Percentiles rank a stretch among this genome's conserved stretches.
Evolutionary conservation across 495 filamentous ascomycete species (phyloP).

Genomic region (Hyaloscypha finlandica): DNA sequence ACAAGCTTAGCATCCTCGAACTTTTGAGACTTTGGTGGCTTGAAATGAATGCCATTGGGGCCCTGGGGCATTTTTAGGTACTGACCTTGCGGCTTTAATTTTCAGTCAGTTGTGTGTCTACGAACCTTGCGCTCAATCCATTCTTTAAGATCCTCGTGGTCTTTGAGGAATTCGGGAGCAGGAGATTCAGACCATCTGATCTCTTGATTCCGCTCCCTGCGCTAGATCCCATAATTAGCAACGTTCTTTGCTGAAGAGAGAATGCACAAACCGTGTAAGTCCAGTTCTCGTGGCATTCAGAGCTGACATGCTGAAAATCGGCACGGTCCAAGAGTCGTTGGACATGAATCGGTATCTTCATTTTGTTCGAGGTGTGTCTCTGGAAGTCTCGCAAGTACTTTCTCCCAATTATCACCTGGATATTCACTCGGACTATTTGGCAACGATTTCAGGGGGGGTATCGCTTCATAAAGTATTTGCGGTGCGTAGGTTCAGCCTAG

Average conservation of each 20-base stretch:
- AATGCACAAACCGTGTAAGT: background rate
- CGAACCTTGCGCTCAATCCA: slow-evolving; percentile 1
- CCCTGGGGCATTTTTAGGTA: background rate
- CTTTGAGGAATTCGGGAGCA: background rate
- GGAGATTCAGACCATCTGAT: background rate
- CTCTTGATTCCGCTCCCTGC: background rate
- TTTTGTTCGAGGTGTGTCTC: background rate
- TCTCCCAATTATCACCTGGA: no score
- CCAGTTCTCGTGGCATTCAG: slow-evolving; percentile 7
- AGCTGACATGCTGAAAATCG: slow-evolving; percentile 1
- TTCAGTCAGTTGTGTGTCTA: background rate
- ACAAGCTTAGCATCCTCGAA: background rate
- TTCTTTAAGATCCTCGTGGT: background rate
- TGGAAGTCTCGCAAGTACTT: background rate
- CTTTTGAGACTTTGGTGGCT: background rate
- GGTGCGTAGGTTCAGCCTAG: background rate
- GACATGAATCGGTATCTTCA: background rate
- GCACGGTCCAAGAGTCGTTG: slow-evolving; percentile 1
- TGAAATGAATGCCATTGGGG: background rate
- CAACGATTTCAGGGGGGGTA: no score
- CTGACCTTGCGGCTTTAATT: background rate
- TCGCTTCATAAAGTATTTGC: background rate
- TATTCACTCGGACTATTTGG: no score
- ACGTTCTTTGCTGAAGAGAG: background rate
- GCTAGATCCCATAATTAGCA: background rate